Percentiles rank a stretch among this genome's conserved stretches.
Conservation (phyloP, 257 asterid species). For the Przewalskia tangutica region DNA sequence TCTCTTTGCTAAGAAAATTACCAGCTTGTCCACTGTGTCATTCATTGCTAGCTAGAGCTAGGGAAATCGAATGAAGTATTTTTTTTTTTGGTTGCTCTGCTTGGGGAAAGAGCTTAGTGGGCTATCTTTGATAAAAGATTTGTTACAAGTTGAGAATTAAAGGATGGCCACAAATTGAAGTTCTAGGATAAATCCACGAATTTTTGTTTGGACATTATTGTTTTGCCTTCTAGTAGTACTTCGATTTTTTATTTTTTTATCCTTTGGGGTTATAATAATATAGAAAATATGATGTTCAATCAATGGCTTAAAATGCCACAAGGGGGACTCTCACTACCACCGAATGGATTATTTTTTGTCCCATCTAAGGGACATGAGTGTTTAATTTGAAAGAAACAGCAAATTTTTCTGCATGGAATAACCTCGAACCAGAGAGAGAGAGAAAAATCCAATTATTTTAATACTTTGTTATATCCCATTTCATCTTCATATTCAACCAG, state of each 20-base stretch:
- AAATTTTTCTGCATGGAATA: not conserved
- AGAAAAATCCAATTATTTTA: not conserved
- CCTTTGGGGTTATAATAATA: not conserved
- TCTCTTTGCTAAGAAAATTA: conserved; percentile 74
- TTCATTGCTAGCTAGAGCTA: conserved; percentile 27
- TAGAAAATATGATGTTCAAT: not conserved
- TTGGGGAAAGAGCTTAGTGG: not conserved
- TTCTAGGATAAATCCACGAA: conserved; percentile 23
- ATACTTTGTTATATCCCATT: not conserved
- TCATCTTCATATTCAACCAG: not conserved
- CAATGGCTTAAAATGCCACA: not conserved
- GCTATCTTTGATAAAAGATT: not conserved
- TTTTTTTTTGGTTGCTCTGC: not conserved
- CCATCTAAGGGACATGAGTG: not conserved
- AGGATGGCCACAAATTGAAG: conserved; percentile 27
- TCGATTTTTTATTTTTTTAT: not conserved
- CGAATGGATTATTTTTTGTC: not conserved
- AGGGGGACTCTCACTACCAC: not conserved
- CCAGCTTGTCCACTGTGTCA: conserved; percentile 76
- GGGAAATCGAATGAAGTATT: not conserved
- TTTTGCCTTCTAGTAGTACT: conserved; percentile 8
- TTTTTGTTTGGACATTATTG: conserved; percentile 33
- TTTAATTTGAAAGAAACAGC: not conserved
- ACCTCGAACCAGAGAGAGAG: too few species aligned
- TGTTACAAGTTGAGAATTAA: not conserved